These are phyloP conservation scores for Withania somnifera DNA, from an alignment of 305 asterid genomes.

Conservation along the genomic window DNA sequence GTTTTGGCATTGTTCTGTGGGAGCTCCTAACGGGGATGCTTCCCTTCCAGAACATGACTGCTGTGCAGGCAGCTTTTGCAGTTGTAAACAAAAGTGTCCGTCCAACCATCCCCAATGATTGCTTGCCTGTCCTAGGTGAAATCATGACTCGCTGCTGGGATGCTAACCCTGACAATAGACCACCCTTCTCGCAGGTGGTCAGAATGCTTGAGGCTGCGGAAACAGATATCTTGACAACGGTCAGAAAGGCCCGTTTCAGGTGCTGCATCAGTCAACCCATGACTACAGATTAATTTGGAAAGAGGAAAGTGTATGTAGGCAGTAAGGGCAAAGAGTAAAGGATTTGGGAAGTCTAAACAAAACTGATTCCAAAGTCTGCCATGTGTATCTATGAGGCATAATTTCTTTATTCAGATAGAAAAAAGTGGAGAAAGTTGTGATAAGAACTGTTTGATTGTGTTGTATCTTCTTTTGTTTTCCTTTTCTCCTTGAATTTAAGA, in stretches of 20 bases:
- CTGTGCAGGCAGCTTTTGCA: slow-evolving; percentile 96
- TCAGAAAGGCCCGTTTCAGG: slow-evolving; percentile 96
- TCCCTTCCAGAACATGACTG: slow-evolving; percentile 92
- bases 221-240: slow-evolving; percentile 76
- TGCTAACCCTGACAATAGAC: slow-evolving; percentile 78
- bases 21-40: slow-evolving; percentile 91
- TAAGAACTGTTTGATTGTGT: slow-evolving; percentile 40
- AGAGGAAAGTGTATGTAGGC: slow-evolving; percentile 13
- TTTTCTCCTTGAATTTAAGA: slow-evolving; percentile 26
- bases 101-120: slow-evolving; percentile 66
- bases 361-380: slow-evolving; percentile 28
- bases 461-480: slow-evolving; percentile 10
- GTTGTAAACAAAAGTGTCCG: slow-evolving; percentile 94
- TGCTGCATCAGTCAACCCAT: slow-evolving; percentile 91
- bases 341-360: slow-evolving; percentile 14
- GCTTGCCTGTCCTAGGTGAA: slow-evolving; percentile 75
- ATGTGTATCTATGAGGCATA: slow-evolving; percentile 67
- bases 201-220: slow-evolving; percentile 92
- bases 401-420: slow-evolving; percentile 47
- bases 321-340: slow-evolving; percentile 17
- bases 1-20: slow-evolving; percentile 97
- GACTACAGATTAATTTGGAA: slow-evolving; percentile 52
- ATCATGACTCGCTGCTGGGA: slow-evolving; percentile 97
- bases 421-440: slow-evolving; percentile 28
- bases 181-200: slow-evolving; percentile 75